Evolutionary conservation across 148 eudicot species (phyloP).

Genomic region (Simmondsia chinensis): DNA sequence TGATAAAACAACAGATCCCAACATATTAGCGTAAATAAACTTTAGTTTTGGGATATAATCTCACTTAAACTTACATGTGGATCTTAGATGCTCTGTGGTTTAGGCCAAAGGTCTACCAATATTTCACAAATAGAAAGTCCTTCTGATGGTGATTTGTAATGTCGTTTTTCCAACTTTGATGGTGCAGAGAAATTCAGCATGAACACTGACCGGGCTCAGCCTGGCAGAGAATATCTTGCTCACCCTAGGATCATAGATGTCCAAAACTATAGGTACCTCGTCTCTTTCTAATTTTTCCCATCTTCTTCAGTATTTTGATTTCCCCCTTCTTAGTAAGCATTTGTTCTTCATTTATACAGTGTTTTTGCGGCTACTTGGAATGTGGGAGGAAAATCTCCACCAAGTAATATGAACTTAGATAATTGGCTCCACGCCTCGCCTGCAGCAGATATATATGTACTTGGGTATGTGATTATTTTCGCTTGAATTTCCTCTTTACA

Average conservation of each 20-base stretch:
- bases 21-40: too few species aligned
- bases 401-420: slow-evolving; percentile 72
- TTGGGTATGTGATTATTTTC: too few species aligned
- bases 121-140: too few species aligned
- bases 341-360: slow-evolving; percentile 25
- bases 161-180: slow-evolving; percentile 4
- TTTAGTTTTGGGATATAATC: too few species aligned
- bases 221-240: slow-evolving; percentile 59
- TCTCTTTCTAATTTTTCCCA: slow-evolving; percentile 4
- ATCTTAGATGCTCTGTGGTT: too few species aligned
- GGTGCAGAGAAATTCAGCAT: slow-evolving; percentile 56
- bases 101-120: too few species aligned
- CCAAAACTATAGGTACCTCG: slow-evolving; percentile 75
- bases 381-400: slow-evolving; percentile 88
- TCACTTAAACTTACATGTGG: too few species aligned
- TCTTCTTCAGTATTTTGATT: neutral
- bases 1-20: too few species aligned
- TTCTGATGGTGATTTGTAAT: too few species aligned
- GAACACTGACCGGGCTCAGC: slow-evolving; percentile 37
- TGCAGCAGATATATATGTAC: slow-evolving; percentile 95
- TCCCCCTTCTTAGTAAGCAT: neutral
- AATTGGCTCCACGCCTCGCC: slow-evolving; percentile 93
- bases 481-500: too few species aligned
- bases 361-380: slow-evolving; percentile 96
- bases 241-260: slow-evolving; percentile 92